Percentiles rank a stretch among this genome's conserved stretches.
These are phyloP conservation scores for Scleromitrula shiraiana DNA, from an alignment of 2,329 filamentous ascomycete species.

Conservation along the genomic window DNA sequence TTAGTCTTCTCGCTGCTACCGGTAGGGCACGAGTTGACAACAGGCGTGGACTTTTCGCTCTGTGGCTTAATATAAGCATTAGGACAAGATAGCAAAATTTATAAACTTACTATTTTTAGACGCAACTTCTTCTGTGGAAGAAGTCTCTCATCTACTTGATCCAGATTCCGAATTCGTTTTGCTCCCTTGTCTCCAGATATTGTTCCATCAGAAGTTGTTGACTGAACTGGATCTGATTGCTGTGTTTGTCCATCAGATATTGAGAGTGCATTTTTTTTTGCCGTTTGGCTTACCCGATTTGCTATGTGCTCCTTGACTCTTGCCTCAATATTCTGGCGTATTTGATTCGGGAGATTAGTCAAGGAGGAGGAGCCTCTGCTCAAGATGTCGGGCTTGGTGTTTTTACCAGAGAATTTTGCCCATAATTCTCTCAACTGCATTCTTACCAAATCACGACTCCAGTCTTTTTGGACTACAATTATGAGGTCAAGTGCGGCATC, in stretches of 20 bases:
- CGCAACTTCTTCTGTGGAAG: neutral
- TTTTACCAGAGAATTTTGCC: too few species aligned
- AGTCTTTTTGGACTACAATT: too few species aligned
- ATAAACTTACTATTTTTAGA: neutral
- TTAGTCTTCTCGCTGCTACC: neutral
- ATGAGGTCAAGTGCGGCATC: neutral
- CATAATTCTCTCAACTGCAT: neutral
- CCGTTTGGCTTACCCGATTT: neutral
- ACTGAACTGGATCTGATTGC: too few species aligned
- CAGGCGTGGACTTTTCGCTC: neutral
- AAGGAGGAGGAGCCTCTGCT: conserved; percentile 1
- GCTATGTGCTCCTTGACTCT: neutral
- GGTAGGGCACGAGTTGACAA: neutral
- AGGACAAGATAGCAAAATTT: too few species aligned
- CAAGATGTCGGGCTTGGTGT: neutral
- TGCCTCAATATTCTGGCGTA: neutral
- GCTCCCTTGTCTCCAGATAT: neutral
- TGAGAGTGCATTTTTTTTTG: neutral
- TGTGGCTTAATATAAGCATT: neutral
- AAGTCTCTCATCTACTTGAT: neutral
- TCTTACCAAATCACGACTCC: neutral
- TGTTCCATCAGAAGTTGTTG: too few species aligned
- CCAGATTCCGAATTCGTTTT: neutral
- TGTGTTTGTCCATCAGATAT: too few species aligned
- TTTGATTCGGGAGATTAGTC: neutral